Percentiles rank a stretch among this genome's conserved stretches.
phyloP scores from a whole-genome alignment of 2,329 filamentous ascomycete genomes.

The Leptoxyphium fumago region DNA sequence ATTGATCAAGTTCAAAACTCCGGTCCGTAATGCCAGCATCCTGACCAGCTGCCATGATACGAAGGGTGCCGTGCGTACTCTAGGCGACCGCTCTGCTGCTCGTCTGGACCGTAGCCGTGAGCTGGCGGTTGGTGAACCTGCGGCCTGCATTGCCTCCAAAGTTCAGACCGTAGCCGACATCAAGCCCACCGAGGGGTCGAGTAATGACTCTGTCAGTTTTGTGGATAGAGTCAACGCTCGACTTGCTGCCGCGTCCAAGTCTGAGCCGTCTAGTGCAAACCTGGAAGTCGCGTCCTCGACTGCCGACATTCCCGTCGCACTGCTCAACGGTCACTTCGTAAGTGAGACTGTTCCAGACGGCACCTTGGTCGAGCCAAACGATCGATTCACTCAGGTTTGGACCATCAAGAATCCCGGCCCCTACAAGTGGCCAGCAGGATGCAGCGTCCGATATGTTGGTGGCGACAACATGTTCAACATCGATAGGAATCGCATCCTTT shows the following conservation, averaged over 20 bases:
- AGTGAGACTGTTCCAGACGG: conserved; percentile 69
- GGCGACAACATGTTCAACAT: conserved; percentile 95
- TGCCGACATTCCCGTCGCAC: conserved; percentile 12
- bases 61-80: conserved; percentile 49
- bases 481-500: conserved; percentile 65
- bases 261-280: conserved; percentile 3
- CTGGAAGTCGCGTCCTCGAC: conserved; percentile 20
- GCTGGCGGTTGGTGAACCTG: not conserved
- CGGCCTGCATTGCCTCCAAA: conserved; percentile 28
- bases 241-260: not conserved
- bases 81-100: conserved; percentile 48
- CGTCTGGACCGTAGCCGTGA: too few species aligned
- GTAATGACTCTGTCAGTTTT: conserved; percentile 4
- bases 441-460: conserved; percentile 78
- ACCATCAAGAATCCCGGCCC: conserved; percentile 73
- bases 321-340: conserved; percentile 55
- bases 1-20: conserved; percentile 90
- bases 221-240: not conserved
- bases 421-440: conserved; percentile 70
- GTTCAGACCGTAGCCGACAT: conserved; percentile 63
- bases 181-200: conserved; percentile 35
- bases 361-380: conserved; percentile 52
- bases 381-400: conserved; percentile 82
- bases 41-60: conserved; percentile 69
- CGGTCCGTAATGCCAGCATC: conserved; percentile 75